Percentiles rank a stretch among this genome's conserved stretches.
Evolutionary conservation across 116 monocot genomes (phyloP).

Genomic region (Zostera marina): DNA sequence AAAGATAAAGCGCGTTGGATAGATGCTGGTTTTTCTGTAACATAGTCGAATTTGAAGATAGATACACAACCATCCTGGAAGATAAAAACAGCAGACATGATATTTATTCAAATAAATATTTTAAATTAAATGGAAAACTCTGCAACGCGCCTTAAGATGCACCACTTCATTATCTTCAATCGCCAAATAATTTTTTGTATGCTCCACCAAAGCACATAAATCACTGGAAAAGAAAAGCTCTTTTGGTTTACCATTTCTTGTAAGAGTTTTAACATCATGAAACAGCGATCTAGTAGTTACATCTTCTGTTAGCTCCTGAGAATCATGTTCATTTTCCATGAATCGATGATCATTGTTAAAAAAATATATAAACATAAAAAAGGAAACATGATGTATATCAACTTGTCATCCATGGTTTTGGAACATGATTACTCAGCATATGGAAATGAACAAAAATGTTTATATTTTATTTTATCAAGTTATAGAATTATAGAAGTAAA

Average conservation of each 20-base stretch:
- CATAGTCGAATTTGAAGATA: conserved; percentile 71
- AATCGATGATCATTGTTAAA: background rate
- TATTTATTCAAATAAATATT: background rate
- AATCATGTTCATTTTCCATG: background rate
- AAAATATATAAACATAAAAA: background rate
- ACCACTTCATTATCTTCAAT: conserved; percentile 94
- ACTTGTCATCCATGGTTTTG: too few relatives aligned
- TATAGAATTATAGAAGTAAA: background rate
- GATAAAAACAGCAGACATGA: background rate
- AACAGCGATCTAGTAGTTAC: conserved; percentile 31
- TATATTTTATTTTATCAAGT: background rate
- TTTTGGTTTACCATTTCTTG: conserved; percentile 70
- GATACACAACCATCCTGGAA: conserved; percentile 82
- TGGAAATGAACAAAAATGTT: background rate
- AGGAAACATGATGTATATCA: background rate
- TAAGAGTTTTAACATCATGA: conserved; percentile 77
- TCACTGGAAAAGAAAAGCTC: conserved; percentile 97
- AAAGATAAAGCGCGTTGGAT: conserved; percentile 93
- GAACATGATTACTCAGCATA: too few relatives aligned
- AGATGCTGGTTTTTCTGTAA: conserved; percentile 84
- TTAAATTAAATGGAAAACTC: background rate
- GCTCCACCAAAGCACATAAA: conserved; percentile 68
- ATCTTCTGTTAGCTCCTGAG: conserved; percentile 56
- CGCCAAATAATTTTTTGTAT: conserved; percentile 83
- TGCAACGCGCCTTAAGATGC: conserved; percentile 59